Conservation (phyloP, 768 basidiomycete genomes). For the Vararia minispora region DNA sequence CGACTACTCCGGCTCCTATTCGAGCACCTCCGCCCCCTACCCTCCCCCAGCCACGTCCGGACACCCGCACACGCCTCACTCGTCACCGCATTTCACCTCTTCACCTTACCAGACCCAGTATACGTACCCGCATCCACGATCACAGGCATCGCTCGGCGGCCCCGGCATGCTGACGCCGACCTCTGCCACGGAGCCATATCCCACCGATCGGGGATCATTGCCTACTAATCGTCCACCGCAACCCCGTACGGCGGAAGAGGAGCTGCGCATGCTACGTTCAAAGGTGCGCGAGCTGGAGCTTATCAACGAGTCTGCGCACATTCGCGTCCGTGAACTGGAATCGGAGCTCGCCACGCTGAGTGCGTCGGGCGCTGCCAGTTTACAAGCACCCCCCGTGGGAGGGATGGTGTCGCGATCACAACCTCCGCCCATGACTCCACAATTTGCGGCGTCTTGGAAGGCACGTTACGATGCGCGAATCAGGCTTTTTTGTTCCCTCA, state of each 20-base stretch:
- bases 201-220: conserved; percentile 18
- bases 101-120: conserved; percentile 12
- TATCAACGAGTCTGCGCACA: conserved; percentile 38
- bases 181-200: conserved; percentile 10
- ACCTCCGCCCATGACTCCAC: conserved; percentile 26
- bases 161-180: conserved; percentile 13
- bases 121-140: conserved; percentile 11
- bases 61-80: conserved; percentile 9
- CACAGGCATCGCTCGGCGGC: neutral
- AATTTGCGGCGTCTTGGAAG: conserved; percentile 56
- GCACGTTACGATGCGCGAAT: conserved; percentile 63
- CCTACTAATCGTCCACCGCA: conserved; percentile 15
- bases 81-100: conserved; percentile 9
- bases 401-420: conserved; percentile 21
- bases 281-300: conserved; percentile 55
- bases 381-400: conserved; percentile 15
- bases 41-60: conserved; percentile 7
- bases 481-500: conserved; percentile 66
- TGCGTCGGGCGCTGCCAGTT: too few relatives aligned
- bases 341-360: conserved; percentile 29
- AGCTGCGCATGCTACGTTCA: conserved; percentile 43
- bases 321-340: conserved; percentile 39
- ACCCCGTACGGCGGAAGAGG: conserved; percentile 28
- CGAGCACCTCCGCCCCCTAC: neutral
- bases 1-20: conserved; percentile 4